These are phyloP conservation scores for Sugiyamaella chiloensis DNA, from an alignment of 805 yeast genomes.

Conservation along the genomic window DNA sequence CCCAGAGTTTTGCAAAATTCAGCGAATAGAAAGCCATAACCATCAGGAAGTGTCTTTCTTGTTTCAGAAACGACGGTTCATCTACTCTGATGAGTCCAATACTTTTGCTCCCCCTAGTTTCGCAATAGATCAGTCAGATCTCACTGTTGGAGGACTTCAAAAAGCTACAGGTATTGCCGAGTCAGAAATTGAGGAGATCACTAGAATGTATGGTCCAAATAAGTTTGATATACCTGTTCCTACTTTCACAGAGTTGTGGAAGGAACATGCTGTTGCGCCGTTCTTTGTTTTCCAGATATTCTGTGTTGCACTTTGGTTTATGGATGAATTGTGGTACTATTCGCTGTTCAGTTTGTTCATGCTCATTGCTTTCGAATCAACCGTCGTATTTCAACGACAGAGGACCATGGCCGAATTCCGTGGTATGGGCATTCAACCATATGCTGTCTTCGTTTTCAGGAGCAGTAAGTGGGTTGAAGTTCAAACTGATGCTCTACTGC, in stretches of 20 bases:
- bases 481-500: slow-evolving; percentile 73
- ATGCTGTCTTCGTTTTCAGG: slow-evolving; percentile 69
- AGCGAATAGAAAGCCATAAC: slow-evolving; percentile 52
- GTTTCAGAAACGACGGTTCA: slow-evolving; percentile 89
- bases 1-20: slow-evolving; percentile 70
- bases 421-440: slow-evolving; percentile 96
- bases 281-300: slow-evolving; percentile 95
- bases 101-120: slow-evolving; percentile 81
- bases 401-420: slow-evolving; percentile 92
- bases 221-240: slow-evolving; percentile 95
- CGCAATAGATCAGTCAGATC: slow-evolving; percentile 54
- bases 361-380: slow-evolving; percentile 89
- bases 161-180: slow-evolving; percentile 45
- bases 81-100: slow-evolving; percentile 53
- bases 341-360: slow-evolving; percentile 87
- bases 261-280: slow-evolving; percentile 98
- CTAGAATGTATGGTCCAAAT: slow-evolving; percentile 75
- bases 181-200: slow-evolving; percentile 36
- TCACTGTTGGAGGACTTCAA: slow-evolving; percentile 58
- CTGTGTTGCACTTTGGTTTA: slow-evolving; percentile 91
- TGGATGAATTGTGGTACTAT: slow-evolving; percentile 96
- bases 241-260: slow-evolving; percentile 81
- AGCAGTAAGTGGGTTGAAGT: slow-evolving; percentile 64
- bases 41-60: slow-evolving; percentile 66
- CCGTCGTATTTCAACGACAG: slow-evolving; percentile 94